Percentiles rank a stretch among this genome's conserved stretches.
Conservation (phyloP, 768 basidiomycete species). For the Pleurotus giganteus region DNA sequence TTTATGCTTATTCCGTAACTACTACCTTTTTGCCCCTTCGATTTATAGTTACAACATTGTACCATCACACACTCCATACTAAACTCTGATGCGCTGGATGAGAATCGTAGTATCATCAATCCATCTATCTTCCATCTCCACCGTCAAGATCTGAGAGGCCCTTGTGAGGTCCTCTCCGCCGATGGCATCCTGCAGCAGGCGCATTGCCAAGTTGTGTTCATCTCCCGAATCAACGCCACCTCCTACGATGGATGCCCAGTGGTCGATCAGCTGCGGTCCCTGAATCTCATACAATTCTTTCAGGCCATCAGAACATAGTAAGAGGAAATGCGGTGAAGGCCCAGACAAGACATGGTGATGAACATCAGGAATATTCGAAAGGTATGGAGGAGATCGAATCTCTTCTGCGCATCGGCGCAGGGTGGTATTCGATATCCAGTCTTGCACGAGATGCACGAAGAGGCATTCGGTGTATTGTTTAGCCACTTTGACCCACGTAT, state of each 20-base stretch:
- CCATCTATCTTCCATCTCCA: constrained; percentile 44
- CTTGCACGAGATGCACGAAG: constrained; percentile 31
- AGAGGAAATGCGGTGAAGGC: constrained; percentile 34
- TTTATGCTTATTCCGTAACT: not conserved
- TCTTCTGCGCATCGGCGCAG: constrained; percentile 30
- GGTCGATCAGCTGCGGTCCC: constrained; percentile 22
- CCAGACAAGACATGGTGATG: constrained; percentile 29
- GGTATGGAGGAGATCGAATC: constrained; percentile 42
- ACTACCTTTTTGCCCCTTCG: constrained; percentile 23
- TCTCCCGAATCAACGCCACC: constrained; percentile 14
- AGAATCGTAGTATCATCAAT: constrained; percentile 46
- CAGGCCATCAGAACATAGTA: constrained; percentile 44
- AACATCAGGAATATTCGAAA: constrained; percentile 40
- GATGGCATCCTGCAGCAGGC: constrained; percentile 38
- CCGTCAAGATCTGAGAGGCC: constrained; percentile 40
- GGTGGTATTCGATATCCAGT: constrained; percentile 28
- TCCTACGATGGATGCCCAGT: constrained; percentile 30
- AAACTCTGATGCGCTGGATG: constrained; percentile 41
- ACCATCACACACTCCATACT: constrained; percentile 41
- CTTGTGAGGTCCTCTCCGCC: constrained; percentile 32
- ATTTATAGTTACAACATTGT: constrained; percentile 25
- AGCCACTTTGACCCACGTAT: constrained; percentile 45
- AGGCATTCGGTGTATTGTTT: constrained; percentile 37
- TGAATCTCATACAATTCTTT: constrained; percentile 32
- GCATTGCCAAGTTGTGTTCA: constrained; percentile 31